Evolutionary conservation across 306 rosid species (phyloP).

Genomic region (Hylodesmum podocarpum): DNA sequence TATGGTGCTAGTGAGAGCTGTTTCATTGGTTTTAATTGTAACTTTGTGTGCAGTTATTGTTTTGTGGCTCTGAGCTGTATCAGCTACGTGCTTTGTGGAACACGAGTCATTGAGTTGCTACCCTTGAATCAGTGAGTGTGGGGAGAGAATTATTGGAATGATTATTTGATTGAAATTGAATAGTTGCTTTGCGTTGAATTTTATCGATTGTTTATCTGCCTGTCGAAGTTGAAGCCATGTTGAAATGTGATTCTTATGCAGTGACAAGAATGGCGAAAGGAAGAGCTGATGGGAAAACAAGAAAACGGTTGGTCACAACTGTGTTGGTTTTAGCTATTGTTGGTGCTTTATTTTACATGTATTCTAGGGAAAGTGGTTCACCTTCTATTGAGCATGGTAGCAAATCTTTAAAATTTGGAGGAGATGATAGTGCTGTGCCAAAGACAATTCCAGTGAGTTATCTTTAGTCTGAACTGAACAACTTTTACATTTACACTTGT

Average conservation of each 20-base stretch:
- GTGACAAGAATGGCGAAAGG: slow-evolving; percentile 63
- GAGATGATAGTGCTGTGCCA: slow-evolving; percentile 40
- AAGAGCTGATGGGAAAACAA: slow-evolving; percentile 59
- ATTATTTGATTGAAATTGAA: slow-evolving; percentile 14
- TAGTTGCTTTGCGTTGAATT: slow-evolving; percentile 19
- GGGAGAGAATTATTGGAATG: slow-evolving; percentile 33
- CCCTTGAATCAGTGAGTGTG: slow-evolving; percentile 31
- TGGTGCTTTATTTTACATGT: slow-evolving; percentile 63
- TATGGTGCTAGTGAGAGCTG: slow-evolving; percentile 3
- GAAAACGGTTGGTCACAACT: slow-evolving; percentile 51
- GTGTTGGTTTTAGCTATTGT: slow-evolving; percentile 50
- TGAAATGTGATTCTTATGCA: slow-evolving; percentile 33
- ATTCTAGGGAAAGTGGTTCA: slow-evolving; percentile 48
- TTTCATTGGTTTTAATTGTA: slow-evolving; percentile 29
- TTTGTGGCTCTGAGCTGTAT: slow-evolving; percentile 22
- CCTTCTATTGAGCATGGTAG: slow-evolving; percentile 68
- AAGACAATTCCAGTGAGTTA: slow-evolving; percentile 85
- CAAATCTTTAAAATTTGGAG: slow-evolving; percentile 53
- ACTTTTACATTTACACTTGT: slow-evolving; percentile 8
- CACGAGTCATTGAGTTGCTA: slow-evolving; percentile 18
- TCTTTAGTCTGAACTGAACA: slow-evolving; percentile 23
- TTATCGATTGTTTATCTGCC: not conserved
- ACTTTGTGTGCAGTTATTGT: slow-evolving; percentile 31
- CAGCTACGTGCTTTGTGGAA: slow-evolving; percentile 18
- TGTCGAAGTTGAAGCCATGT: slow-evolving; percentile 33